Evolutionary conservation across 2,329 filamentous ascomycete species (phyloP), one percentile per base, ranked within the genome.

Genomic region (Coniochaeta sp.): DNA sequence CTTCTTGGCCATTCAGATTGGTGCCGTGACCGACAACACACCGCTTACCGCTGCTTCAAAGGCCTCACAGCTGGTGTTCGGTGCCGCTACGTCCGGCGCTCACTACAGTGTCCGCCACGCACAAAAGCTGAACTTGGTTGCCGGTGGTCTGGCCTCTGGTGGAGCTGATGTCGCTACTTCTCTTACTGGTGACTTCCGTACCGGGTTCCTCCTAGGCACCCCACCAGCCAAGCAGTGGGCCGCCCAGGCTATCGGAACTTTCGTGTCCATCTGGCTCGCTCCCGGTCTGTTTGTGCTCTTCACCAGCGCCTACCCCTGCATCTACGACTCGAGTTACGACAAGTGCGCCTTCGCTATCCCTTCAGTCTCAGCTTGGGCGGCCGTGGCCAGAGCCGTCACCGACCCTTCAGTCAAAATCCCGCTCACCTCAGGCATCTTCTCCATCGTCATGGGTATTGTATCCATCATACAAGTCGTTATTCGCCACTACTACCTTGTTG

Each of bases 231-330:
- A 85, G 69, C 87, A 89, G 71, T 89, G 85, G 78, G 77, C 86
- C 64, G 86, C 86, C 0, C 87, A 89, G 71, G 80, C 78, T 47
- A 72, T 87, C 16, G 86, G 86, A 30, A 83, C 83, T 9, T 70
- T 88, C 34, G 79, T 88, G 55, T 81, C 86, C n/a, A 78, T 88
- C 65, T 88, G 88, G 74, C 73, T 89, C 14, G 84, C 86, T 0
- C 86, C 86, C 0, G 85, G 83, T 10, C 80, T 89, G 65, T 89
- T 89, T 68, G 81, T 88, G 36, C 80, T 89, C 52, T 89, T 89
- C 75, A 80, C 84, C 63, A 79, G 81, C 5, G 87, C 87, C 0
- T 89, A 90, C 70, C 87, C 86, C 0, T 89, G 87, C 69, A 86
- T 89, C 65, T 79, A 84, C 68, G 74, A 81, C 61, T 63, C 73